A percentile compares a stretch with the other conserved stretches of the same genome.
Evolutionary conservation across 2,329 filamentous ascomycete genomes (phyloP).

Genomic region (Lojkania enalia): DNA sequence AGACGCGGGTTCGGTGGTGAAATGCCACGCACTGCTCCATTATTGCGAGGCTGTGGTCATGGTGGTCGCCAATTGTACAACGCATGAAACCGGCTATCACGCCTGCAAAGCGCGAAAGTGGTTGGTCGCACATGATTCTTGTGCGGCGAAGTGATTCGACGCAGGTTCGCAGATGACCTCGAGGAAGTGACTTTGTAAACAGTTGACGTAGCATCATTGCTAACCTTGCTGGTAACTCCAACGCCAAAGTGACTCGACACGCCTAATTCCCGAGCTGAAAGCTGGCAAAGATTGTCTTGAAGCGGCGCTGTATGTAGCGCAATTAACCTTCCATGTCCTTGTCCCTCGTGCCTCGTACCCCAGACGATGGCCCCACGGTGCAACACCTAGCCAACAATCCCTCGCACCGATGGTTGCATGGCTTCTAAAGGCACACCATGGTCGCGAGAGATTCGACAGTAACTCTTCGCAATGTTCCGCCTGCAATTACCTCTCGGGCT

Average conservation of each 20-base stretch:
- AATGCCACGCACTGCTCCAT: constrained; percentile 28
- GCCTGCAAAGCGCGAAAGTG: constrained; percentile 30
- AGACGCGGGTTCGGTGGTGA: constrained; percentile 18
- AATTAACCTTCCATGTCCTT: constrained; percentile 21
- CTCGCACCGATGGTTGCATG: constrained; percentile 12
- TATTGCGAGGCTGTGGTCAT: constrained; percentile 22
- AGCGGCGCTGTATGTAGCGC: constrained; percentile 9
- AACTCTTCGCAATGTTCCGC: constrained; percentile 12
- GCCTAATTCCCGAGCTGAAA: constrained; percentile 11
- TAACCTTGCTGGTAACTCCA: constrained; percentile 7
- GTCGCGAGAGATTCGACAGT: constrained; percentile 1
- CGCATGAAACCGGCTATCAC: constrained; percentile 45
- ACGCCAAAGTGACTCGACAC: constrained; percentile 5
- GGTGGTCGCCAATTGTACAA: constrained; percentile 41
- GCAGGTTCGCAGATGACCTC: constrained; percentile 39
- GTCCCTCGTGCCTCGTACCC: constrained; percentile 27
- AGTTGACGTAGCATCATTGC: constrained; percentile 31
- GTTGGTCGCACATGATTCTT: constrained; percentile 42
- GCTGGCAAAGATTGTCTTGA: constrained; percentile 27
- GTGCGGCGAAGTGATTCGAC: constrained; percentile 41
- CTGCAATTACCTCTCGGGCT: constrained; percentile 14
- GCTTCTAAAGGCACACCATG: background rate
- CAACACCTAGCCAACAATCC: constrained; percentile 34
- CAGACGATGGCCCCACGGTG: constrained; percentile 20
- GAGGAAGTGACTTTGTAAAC: constrained; percentile 31